Evolutionary conservation across 805 yeast species (phyloP), one percentile per base, ranked within the genome.

Genomic region (Nakazawaea wyomingensis): DNA sequence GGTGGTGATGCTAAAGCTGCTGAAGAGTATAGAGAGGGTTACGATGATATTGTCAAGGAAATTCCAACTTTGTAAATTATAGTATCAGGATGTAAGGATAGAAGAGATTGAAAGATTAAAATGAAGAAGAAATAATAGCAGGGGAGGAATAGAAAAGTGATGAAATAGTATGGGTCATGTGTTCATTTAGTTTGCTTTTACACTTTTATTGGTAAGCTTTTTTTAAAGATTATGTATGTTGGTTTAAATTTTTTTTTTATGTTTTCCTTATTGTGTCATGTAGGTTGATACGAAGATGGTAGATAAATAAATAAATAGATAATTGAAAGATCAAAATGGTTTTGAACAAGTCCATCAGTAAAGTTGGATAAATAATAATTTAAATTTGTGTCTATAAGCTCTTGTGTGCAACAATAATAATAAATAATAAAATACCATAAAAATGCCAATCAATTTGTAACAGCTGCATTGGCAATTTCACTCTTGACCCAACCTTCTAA

Each of bases 401-500:
- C n/a, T n/a, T n/a, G n/a, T n/a, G n/a, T n/a, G n/a, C n/a, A n/a
- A n/a, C n/a, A n/a, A n/a, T n/a, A n/a, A n/a, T n/a, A n/a, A n/a
- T n/a, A n/a, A n/a, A n/a, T n/a, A n/a, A n/a, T n/a, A n/a, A n/a
- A n/a, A n/a, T n/a, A n/a, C n/a, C n/a, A n/a, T n/a, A n/a, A n/a
- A n/a, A n/a, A n/a, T n/a, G n/a, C n/a, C n/a, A n/a, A n/a, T n/a
- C n/a, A n/a, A n/a, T n/a, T n/a, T n/a, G 33, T 9, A 29, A 14
- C 32, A 2, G 35, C 16, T 14, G 35, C 16, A 32, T 8, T 16
- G 19, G 41, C 39, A 50, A 82, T 66, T 61, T 87, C 84, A 17
- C 89, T 72, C 64, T 76, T 85, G 46, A 93, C 97, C 99, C 99
- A 93, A 33, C 96, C 95, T 73, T 93, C 99, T 46, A 93, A 78